Base-by-base conservation (phyloP, 2,329 filamentous ascomycete species). In the Xylariaceae sp. region DNA sequence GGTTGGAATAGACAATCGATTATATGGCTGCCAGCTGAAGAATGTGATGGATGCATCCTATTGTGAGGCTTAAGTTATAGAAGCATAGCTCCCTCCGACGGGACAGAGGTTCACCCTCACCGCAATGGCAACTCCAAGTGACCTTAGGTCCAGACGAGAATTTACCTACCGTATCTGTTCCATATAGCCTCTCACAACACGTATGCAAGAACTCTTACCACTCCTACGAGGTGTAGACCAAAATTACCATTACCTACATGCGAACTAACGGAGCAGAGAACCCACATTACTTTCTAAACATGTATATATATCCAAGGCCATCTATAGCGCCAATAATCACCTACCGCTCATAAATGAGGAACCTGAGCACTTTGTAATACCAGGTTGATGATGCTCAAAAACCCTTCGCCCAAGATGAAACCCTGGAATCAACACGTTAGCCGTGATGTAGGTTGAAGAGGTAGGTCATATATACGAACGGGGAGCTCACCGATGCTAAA, bases 301-400 rank as follows among this genome's bases (percentile, higher is more conserved):
- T 20, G 20, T 18, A 20, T 12, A 44, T 19, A 26, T 16, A 23
- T 37, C 32, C 16, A 44, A n/a, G 19, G 5, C 20, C 32, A 20
- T 48, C 20, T 37, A 21, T 18, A 43, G 42, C 47, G 7, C 48
- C 18, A 50, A 50, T 40, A n/a, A 23, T 7, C 29, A 48, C 46
- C n/a, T 18, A 26, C 12, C 12, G 3, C 20, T 56, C 70, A 89
- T 29, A 91, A 75, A 79, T 95, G 91, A 48, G 91, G 89, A 54
- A 96, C 89, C 2, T 80, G 75, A 9, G 87, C 78, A 71, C 89
- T 93, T 53, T 96, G 91, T 68, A 99, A 77, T 7, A 89, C 76
- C 52, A 99, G 74, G 70, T 97, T 98, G 21, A 95, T 82, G 67
- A 99, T 96, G 70, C 93, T 97, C 61, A 96, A 78, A 62, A 98